These are phyloP conservation scores for Golubevia sp. DNA, from an alignment of 1,284 basidiomycete species.

Conservation along the genomic window DNA sequence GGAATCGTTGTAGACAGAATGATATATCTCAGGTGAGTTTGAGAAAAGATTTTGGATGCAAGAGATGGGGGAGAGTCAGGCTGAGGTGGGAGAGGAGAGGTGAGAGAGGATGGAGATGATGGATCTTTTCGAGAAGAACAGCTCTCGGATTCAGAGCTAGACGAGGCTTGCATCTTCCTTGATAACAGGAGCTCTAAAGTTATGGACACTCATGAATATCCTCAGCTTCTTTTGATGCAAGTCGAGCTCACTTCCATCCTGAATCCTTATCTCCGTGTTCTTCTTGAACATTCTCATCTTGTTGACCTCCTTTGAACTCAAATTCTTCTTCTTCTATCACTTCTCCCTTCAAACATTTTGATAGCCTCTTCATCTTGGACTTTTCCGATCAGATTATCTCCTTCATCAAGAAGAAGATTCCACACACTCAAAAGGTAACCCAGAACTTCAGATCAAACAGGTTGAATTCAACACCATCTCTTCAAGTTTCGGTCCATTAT, in stretches of 20 bases:
- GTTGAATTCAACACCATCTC: conserved; percentile 99
- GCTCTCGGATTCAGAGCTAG: background rate
- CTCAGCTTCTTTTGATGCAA: too few species aligned
- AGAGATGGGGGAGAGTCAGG: background rate
- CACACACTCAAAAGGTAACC: conserved; percentile 13
- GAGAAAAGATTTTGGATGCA: too few species aligned
- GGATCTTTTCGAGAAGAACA: background rate
- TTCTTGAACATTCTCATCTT: background rate
- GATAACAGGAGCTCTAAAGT: conserved; percentile 4
- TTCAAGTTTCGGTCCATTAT: conserved; percentile 83
- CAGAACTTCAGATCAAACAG: conserved; percentile 74
- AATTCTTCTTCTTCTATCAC: background rate
- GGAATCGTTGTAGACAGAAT: conserved; percentile 75
- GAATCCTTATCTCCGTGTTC: conserved; percentile 1
- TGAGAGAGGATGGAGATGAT: too few species aligned
- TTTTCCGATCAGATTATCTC: conserved; percentile 96
- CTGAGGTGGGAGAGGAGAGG: background rate
- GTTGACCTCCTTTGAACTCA: background rate
- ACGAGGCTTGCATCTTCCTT: background rate
- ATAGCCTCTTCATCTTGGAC: conserved; percentile 80
- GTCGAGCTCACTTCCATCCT: background rate
- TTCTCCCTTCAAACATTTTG: too few species aligned
- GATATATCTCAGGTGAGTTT: conserved; percentile 62
- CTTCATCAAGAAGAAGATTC: conserved; percentile 68
- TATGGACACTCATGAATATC: too few species aligned